phyloP scores from a whole-genome alignment of 257 asterid species.

The Scutellaria minor region DNA sequence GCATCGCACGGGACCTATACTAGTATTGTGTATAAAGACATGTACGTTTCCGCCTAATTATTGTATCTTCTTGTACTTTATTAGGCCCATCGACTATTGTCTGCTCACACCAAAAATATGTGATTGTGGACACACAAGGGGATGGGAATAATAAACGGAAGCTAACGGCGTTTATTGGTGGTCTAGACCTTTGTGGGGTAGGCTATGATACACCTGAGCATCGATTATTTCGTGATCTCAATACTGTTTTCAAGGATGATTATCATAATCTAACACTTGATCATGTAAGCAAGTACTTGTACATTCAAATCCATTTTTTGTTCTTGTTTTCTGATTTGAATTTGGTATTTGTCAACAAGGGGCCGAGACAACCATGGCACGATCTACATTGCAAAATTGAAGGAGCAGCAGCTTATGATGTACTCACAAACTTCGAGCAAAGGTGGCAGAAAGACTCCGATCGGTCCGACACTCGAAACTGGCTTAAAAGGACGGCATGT shows the following conservation, averaged over 20 bases:
- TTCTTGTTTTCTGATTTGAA: no score
- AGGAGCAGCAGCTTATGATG: slow-evolving; percentile 12
- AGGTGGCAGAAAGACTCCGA: slow-evolving; percentile 18
- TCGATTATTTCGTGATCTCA: slow-evolving; percentile 18
- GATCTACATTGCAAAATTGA: slow-evolving; percentile 11
- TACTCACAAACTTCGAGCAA: slow-evolving; percentile 29
- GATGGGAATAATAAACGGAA: not conserved
- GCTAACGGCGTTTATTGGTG: slow-evolving; percentile 28
- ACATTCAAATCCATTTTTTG: no score
- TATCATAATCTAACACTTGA: slow-evolving; percentile 5
- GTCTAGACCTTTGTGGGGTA: slow-evolving; percentile 27
- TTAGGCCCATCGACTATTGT: not conserved
- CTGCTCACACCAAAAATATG: slow-evolving; percentile 29
- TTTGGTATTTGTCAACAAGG: not conserved
- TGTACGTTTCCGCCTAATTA: no score
- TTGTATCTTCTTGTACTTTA: no score
- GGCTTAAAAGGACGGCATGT: not conserved
- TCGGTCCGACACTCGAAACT: not conserved
- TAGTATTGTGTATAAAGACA: no score
- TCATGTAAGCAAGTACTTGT: not conserved
- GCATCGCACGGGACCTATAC: no score
- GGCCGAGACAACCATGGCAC: slow-evolving; percentile 26
- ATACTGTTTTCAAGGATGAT: slow-evolving; percentile 26
- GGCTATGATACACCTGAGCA: slow-evolving; percentile 30
- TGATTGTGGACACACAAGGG: slow-evolving; percentile 29